Conservation (phyloP, 805 yeast genomes). For the Saturnispora kantuleensis region DNA sequence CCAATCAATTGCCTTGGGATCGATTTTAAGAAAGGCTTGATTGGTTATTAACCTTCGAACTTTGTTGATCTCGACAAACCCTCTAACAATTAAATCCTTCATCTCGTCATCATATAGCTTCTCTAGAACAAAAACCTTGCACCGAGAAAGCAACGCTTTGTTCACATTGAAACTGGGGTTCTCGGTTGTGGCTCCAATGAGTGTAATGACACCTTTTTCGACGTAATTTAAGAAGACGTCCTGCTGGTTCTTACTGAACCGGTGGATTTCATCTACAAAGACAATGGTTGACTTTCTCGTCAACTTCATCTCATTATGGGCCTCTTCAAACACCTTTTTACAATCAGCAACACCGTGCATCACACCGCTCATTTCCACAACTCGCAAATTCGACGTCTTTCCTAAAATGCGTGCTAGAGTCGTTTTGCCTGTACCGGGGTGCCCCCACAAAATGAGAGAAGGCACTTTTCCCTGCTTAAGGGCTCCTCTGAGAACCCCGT, state of each 20-base stretch:
- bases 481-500: conserved; percentile 59
- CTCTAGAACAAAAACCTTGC: conserved; percentile 65
- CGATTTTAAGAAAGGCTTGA: conserved; percentile 41
- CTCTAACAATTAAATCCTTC: conserved; percentile 42
- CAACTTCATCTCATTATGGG: conserved; percentile 34
- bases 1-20: conserved; percentile 51
- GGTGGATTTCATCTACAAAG: conserved; percentile 88
- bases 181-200: conserved; percentile 97
- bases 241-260: conserved; percentile 81
- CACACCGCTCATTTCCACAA: conserved; percentile 82
- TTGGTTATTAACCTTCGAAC: conserved; percentile 44
- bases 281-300: conserved; percentile 53
- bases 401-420: conserved; percentile 58
- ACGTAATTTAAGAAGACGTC: conserved; percentile 77
- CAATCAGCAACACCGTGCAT: conserved; percentile 58
- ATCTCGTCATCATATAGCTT: conserved; percentile 43
- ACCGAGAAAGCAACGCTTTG: conserved; percentile 74
- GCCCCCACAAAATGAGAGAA: conserved; percentile 88
- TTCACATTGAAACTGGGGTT: conserved; percentile 80
- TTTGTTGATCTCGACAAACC: conserved; percentile 48
- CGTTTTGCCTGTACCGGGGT: conserved; percentile 94
- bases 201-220: conserved; percentile 70
- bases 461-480: conserved; percentile 61
- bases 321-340: conserved; percentile 47
- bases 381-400: conserved; percentile 39